These are phyloP conservation scores for Chlamydomonas sp. DNA, from an alignment of 139 green algal species.

Conservation along the genomic window DNA sequence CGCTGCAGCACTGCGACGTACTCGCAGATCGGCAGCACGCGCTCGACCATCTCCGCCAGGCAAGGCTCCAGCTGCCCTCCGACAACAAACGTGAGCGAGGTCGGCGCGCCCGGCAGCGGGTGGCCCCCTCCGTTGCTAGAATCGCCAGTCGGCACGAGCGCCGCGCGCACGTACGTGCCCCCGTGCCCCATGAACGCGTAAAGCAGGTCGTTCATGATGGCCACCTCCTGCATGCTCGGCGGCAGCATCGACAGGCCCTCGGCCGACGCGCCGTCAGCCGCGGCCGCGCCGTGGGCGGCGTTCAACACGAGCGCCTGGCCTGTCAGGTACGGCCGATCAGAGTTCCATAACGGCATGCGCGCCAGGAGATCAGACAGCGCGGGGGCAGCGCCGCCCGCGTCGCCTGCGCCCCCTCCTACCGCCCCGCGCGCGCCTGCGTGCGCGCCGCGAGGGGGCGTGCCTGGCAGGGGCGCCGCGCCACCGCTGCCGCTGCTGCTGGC, in stretches of 20 bases:
- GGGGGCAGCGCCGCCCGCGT: background rate
- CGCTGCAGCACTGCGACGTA: constrained; percentile 57
- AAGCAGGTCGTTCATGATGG: constrained; percentile 80
- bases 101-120: constrained; percentile 1
- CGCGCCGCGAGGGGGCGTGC: background rate
- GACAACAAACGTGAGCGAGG: constrained; percentile 48
- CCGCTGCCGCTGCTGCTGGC: background rate
- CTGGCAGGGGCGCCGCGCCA: no score
- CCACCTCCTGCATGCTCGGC: constrained; percentile 20
- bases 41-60: constrained; percentile 52
- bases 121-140: no score
- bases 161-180: constrained; percentile 43
- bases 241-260: constrained; percentile 14
- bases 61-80: constrained; percentile 43
- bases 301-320: constrained; percentile 23
- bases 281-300: background rate
- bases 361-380: constrained; percentile 2
- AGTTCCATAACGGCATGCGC: constrained; percentile 12
- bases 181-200: constrained; percentile 68
- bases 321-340: constrained; percentile 20
- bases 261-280: background rate
- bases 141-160: constrained; percentile 19
- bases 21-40: constrained; percentile 80
- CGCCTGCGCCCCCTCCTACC: background rate
- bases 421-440: no score